Evolutionary conservation across 345 rosid genomes (phyloP).

Genomic region (Pistacia atlantica): DNA sequence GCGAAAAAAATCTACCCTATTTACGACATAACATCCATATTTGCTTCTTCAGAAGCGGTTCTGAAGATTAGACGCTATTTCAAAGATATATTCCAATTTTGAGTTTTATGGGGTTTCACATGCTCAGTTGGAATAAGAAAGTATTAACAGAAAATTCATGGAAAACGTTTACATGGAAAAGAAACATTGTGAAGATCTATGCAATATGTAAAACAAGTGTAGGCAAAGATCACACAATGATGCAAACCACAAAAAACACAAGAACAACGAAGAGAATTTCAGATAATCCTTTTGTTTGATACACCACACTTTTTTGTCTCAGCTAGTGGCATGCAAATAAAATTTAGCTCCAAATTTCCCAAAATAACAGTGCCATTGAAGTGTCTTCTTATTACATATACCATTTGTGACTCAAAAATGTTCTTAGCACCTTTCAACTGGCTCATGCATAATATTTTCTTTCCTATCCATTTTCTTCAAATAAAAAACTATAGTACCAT

Average conservation of each 20-base stretch:
- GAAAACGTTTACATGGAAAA: not conserved
- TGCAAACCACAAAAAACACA: not conserved
- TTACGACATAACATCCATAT: not conserved
- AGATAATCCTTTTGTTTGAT: not conserved
- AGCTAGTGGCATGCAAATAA: not conserved
- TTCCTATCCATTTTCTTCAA: not conserved
- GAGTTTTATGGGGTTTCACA: not conserved
- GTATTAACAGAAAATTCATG: not conserved
- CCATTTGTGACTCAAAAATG: not conserved
- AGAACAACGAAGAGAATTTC: not conserved
- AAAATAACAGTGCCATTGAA: not conserved
- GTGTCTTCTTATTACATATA: not conserved
- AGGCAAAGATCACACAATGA: not conserved
- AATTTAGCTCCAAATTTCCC: not conserved
- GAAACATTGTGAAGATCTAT: not conserved
- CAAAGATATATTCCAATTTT: not conserved
- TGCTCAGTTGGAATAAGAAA: not conserved
- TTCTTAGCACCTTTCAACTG: not conserved
- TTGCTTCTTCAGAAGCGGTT: slow-evolving; percentile 1
- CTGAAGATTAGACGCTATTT: not conserved
- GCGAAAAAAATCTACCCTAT: not conserved
- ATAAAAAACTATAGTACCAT: not conserved
- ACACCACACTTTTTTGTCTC: not conserved
- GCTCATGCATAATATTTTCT: not conserved
- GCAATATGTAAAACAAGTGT: not conserved